These are phyloP conservation scores for Amanita fuliginea DNA, from an alignment of 768 basidiomycete genomes.

Conservation along the genomic window DNA sequence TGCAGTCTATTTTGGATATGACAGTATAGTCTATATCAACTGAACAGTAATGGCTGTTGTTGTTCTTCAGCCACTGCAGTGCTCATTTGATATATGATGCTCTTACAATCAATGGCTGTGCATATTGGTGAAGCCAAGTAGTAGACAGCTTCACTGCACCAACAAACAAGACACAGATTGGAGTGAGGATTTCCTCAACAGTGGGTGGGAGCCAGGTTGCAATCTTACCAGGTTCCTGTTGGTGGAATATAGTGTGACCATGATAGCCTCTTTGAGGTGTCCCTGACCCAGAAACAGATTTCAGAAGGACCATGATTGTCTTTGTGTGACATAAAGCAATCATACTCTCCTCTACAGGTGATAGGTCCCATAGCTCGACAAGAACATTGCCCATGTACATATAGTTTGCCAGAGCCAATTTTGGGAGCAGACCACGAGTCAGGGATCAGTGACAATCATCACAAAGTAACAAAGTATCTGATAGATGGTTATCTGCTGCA, in stretches of 20 bases:
- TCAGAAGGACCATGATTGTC: constrained; percentile 24
- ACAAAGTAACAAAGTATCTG: constrained; percentile 15
- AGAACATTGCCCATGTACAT: constrained; percentile 20
- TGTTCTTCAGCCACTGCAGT: constrained; percentile 22
- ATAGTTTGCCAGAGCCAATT: constrained; percentile 20
- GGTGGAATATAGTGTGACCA: constrained; percentile 30
- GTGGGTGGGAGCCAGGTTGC: constrained; percentile 21
- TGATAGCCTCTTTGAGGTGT: constrained; percentile 21
- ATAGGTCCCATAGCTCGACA: constrained; percentile 17
- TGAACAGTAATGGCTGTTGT: constrained; percentile 25
- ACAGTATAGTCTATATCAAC: constrained; percentile 15
- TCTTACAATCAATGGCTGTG: constrained; percentile 22
- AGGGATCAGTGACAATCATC: constrained; percentile 11
- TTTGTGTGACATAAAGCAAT: constrained; percentile 25
- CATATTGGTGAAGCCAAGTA: constrained; percentile 21
- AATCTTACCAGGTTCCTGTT: constrained; percentile 18
- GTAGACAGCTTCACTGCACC: constrained; percentile 17
- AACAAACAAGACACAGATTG: constrained; percentile 30
- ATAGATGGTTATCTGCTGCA: too few species aligned
- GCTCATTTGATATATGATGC: constrained; percentile 20
- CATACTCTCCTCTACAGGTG: constrained; percentile 27
- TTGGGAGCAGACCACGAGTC: constrained; percentile 8
- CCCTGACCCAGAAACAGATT: constrained; percentile 13
- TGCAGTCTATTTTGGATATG: too few species aligned
- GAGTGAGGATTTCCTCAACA: constrained; percentile 21